phyloP scores from a whole-genome alignment of 306 rosid species.

The Cotoneaster glaucophyllus region DNA sequence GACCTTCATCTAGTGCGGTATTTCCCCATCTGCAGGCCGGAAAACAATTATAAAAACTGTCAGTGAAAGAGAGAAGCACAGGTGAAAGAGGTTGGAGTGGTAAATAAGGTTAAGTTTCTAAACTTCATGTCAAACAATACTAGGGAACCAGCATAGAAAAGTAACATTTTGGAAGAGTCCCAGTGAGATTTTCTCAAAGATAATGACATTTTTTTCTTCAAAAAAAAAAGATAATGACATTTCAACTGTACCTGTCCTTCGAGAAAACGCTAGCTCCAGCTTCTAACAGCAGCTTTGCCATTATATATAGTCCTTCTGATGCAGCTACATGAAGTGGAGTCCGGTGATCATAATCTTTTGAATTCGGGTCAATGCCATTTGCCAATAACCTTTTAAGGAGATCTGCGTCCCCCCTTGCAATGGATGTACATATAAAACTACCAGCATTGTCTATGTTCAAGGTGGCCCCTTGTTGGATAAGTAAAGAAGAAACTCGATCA shows the following conservation, averaged over 20 bases:
- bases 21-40: constrained; percentile 77
- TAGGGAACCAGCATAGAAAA: neutral
- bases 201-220: neutral
- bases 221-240: neutral
- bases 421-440: constrained; percentile 60
- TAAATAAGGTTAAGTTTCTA: too few species aligned
- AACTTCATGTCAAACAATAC: neutral
- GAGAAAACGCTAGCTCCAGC: constrained; percentile 80
- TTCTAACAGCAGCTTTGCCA: constrained; percentile 78
- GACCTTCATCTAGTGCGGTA: constrained; percentile 83
- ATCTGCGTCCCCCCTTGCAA: constrained; percentile 80
- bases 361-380: constrained; percentile 83
- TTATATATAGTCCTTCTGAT: constrained; percentile 68
- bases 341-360: constrained; percentile 81
- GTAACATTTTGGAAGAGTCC: neutral
- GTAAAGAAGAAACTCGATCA: constrained; percentile 67
- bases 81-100: neutral
- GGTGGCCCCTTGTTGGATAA: constrained; percentile 69
- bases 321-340: constrained; percentile 87
- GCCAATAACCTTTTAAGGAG: constrained; percentile 59
- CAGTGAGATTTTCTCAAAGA: neutral
- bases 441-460: constrained; percentile 65
- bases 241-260: constrained; percentile 63
- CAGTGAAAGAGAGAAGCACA: neutral
- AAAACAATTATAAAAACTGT: neutral